phyloP scores from a whole-genome alignment of 305 asterid species.

The Solanum aculeatissimum region DNA sequence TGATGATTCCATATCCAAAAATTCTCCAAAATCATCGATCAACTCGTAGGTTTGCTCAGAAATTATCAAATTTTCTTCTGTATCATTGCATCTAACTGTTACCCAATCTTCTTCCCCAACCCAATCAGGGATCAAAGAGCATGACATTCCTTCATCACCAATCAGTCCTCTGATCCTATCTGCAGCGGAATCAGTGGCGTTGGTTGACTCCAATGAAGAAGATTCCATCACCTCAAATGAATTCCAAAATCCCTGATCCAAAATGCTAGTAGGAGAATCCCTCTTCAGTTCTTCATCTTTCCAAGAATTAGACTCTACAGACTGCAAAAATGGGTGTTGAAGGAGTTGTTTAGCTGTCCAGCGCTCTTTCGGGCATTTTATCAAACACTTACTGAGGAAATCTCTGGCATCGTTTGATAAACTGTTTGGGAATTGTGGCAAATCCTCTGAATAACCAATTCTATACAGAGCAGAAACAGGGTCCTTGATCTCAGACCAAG shows the following conservation, averaged over 20 bases:
- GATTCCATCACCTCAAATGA: constrained; percentile 25
- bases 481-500: constrained; percentile 62
- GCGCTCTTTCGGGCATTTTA: constrained; percentile 33
- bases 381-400: constrained; percentile 44
- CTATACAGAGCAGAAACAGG: constrained; percentile 59
- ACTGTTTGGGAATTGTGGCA: constrained; percentile 45
- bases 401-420: constrained; percentile 37
- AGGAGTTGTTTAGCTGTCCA: constrained; percentile 63
- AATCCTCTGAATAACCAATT: constrained; percentile 44
- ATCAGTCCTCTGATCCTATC: constrained; percentile 34
- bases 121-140: constrained; percentile 20
- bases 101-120: constrained; percentile 51
- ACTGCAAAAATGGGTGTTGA: constrained; percentile 41
- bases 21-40: neutral
- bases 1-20: neutral
- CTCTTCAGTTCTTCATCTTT: neutral
- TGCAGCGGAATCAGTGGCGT: constrained; percentile 14
- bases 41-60: neutral
- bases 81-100: constrained; percentile 31
- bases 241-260: constrained; percentile 73
- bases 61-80: constrained; percentile 18
- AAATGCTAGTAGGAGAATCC: constrained; percentile 61
- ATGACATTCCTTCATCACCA: constrained; percentile 1
- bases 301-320: neutral
- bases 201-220: neutral